These are phyloP conservation scores for Ichthyophthirius multifiliis DNA, from an alignment of 169 alveolate species.

Conservation along the genomic window DNA sequence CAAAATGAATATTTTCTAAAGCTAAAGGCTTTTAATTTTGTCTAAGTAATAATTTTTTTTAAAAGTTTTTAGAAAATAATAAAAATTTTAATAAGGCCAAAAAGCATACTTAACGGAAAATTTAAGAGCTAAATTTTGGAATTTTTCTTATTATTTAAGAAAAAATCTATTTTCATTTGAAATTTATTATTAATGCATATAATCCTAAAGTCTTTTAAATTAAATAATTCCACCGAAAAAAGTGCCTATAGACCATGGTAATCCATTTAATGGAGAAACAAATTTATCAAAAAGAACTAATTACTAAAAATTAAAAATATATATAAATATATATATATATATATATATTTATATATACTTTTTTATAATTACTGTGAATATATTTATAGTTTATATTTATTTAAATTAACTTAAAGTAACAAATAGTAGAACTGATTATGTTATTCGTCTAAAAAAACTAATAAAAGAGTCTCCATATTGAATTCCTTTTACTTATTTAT, in stretches of 20 bases:
- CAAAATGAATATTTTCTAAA: neutral
- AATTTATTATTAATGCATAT: neutral
- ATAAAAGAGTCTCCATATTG: neutral
- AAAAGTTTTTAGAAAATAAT: neutral
- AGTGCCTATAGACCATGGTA: neutral
- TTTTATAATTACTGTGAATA: neutral
- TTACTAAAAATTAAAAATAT: neutral
- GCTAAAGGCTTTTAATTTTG: neutral
- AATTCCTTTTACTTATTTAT: neutral
- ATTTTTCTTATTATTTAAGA: neutral
- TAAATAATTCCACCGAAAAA: neutral
- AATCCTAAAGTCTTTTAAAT: neutral
- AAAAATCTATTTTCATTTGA: neutral
- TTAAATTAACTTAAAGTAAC: neutral
- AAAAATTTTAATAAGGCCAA: constrained; percentile 2
- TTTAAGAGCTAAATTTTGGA: neutral
- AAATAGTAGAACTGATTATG: neutral
- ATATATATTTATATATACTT: too few relatives aligned
- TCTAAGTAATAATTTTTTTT: neutral
- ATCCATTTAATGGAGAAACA: neutral
- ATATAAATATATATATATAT: too few relatives aligned
- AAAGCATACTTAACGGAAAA: neutral
- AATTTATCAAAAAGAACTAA: neutral
- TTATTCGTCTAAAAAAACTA: neutral
- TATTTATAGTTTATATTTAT: neutral